A percentile compares a stretch with the other conserved stretches of the same genome.
Conservation (phyloP, 176 grass and related monocot species). For the Stipa capillata region DNA sequence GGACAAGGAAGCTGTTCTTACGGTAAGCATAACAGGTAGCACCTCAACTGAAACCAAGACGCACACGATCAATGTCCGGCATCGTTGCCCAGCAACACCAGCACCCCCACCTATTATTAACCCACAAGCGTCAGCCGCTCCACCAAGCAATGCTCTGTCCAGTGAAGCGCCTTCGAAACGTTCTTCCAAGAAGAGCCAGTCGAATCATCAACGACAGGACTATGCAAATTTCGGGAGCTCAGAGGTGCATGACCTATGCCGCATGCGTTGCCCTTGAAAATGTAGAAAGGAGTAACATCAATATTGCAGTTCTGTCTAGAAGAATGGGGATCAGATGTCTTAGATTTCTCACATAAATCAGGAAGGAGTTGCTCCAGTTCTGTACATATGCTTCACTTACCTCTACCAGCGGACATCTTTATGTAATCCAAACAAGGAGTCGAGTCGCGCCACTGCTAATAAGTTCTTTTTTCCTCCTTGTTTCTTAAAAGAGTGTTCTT, state of each 20-base stretch:
- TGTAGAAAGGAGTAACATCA: conserved; percentile 32
- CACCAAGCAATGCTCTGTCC: conserved; percentile 19
- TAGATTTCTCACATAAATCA: conserved; percentile 35
- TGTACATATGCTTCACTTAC: conserved; percentile 76
- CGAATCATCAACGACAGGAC: conserved; percentile 45
- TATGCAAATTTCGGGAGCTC: conserved; percentile 41
- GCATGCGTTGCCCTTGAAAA: conserved; percentile 55
- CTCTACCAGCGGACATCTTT: conserved; percentile 22
- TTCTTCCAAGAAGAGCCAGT: conserved; percentile 51
- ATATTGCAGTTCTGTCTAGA: conserved; percentile 33
- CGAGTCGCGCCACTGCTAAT: conserved; percentile 23
- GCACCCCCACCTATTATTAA: conserved; percentile 19
- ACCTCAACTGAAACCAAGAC: conserved; percentile 51
- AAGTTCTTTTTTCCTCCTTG: conserved; percentile 25
- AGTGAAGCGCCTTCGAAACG: conserved; percentile 33
- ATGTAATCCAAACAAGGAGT: conserved; percentile 35
- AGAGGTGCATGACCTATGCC: conserved; percentile 50
- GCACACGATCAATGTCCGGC: conserved; percentile 56
- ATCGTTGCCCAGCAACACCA: conserved; percentile 47
- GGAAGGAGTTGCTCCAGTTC: conserved; percentile 32
- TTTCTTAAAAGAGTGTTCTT: conserved; percentile 3
- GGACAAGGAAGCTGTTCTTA: conserved; percentile 64
- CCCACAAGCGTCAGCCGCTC: neutral
- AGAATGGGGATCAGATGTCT: conserved; percentile 8
- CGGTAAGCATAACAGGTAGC: conserved; percentile 55